phyloP scores from a whole-genome alignment of 768 basidiomycete species.

The Agrocybe praecox region DNA sequence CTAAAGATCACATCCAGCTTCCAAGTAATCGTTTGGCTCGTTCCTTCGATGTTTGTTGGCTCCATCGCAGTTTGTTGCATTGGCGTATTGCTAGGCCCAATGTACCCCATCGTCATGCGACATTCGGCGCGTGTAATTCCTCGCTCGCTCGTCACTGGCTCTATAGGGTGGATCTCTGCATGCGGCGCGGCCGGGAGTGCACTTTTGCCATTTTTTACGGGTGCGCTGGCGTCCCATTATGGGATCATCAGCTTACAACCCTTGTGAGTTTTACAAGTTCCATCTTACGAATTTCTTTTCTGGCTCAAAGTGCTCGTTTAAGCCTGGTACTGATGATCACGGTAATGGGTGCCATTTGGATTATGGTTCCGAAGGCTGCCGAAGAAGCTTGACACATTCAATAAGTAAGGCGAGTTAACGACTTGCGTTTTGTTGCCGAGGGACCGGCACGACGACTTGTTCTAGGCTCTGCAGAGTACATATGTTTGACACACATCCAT shows the following conservation, averaged over 20 bases:
- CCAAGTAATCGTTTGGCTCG: slow-evolving; percentile 66
- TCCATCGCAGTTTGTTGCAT: slow-evolving; percentile 61
- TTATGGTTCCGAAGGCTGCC: slow-evolving; percentile 38
- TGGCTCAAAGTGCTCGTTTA: background rate
- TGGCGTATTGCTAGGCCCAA: slow-evolving; percentile 67
- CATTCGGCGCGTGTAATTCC: slow-evolving; percentile 67
- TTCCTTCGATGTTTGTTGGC: slow-evolving; percentile 59
- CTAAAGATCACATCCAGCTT: slow-evolving; percentile 34
- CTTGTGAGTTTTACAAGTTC: slow-evolving; percentile 40
- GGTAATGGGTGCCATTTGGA: slow-evolving; percentile 55
- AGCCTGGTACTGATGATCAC: slow-evolving; percentile 64
- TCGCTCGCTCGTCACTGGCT: slow-evolving; percentile 59
- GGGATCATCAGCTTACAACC: slow-evolving; percentile 62
- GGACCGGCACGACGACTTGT: too few species aligned
- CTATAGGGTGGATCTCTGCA: slow-evolving; percentile 64
- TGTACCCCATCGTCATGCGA: slow-evolving; percentile 73
- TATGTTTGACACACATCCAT: too few species aligned
- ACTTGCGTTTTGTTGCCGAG: too few species aligned
- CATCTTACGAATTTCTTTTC: background rate
- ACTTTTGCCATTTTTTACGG: slow-evolving; percentile 68
- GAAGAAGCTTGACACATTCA: background rate
- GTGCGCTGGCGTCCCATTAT: slow-evolving; percentile 58
- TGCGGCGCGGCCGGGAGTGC: slow-evolving; percentile 70
- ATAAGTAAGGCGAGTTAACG: too few species aligned
- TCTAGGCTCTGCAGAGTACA: too few species aligned